These are phyloP conservation scores for Penicillium sp. DNA, from an alignment of 2,329 filamentous ascomycete species.

Conservation along the genomic window DNA sequence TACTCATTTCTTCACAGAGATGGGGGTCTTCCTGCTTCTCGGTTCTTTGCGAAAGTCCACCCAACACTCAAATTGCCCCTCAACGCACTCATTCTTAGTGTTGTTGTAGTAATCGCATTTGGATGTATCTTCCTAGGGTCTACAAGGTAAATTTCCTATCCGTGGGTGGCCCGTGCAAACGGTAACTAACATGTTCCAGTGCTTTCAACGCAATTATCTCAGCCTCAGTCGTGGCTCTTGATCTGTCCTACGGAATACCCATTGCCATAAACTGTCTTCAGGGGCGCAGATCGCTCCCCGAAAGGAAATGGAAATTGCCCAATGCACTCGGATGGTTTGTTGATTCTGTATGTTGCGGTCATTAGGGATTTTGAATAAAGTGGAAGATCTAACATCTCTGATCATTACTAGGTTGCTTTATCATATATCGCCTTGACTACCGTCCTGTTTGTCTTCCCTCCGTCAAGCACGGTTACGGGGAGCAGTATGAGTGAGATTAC, in stretches of 20 bases:
- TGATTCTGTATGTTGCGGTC: conserved; percentile 41
- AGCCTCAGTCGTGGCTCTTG: conserved; percentile 61
- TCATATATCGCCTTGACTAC: conserved; percentile 60
- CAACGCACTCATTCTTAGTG: conserved; percentile 55
- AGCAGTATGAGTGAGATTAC: conserved; percentile 56
- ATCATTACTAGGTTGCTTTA: conserved; percentile 41
- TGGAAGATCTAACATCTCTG: background rate
- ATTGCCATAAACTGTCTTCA: conserved; percentile 60
- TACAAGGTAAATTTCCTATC: conserved; percentile 23
- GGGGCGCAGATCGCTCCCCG: conserved; percentile 56
- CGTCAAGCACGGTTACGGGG: conserved; percentile 53
- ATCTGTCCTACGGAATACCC: conserved; percentile 65
- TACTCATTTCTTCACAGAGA: conserved; percentile 38
- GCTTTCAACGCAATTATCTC: conserved; percentile 65
- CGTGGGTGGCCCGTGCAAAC: rapidly evolving
- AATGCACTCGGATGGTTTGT: conserved; percentile 50
- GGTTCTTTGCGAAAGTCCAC: conserved; percentile 54
- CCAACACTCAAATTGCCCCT: conserved; percentile 54
- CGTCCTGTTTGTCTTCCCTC: conserved; percentile 65
- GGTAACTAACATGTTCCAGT: conserved; percentile 25
- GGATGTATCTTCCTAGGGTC: conserved; percentile 62
- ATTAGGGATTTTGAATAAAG: background rate
- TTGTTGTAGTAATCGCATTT: conserved; percentile 55
- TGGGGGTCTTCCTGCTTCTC: conserved; percentile 55
- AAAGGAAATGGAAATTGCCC: conserved; percentile 50